Evolutionary conservation across 2,329 filamentous ascomycete species (phyloP).

Genomic region (Alternaria incomplexa): DNA sequence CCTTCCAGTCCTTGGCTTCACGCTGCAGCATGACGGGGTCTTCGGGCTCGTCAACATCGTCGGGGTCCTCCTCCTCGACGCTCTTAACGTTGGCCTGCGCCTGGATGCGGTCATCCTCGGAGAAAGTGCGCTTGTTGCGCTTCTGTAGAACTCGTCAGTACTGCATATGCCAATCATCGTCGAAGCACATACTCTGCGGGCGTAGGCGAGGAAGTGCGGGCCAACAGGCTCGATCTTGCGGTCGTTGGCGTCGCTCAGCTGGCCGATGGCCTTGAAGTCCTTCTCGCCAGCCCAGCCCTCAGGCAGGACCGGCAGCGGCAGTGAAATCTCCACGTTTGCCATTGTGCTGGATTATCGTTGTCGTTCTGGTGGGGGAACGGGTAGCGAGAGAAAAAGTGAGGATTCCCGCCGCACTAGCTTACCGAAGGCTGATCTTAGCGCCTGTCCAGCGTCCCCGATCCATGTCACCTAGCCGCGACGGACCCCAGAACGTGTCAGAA

Average conservation of each 20-base stretch:
- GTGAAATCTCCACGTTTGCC: conserved; percentile 68
- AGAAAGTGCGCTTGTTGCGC: conserved; percentile 96
- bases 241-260: conserved; percentile 77
- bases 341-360: conserved; percentile 53
- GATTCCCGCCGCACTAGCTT: conserved; percentile 15
- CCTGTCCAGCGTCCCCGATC: not conserved
- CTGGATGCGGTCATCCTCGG: conserved; percentile 97
- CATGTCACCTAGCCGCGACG: conserved; percentile 6
- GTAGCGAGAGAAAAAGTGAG: conserved; percentile 13
- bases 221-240: conserved; percentile 95
- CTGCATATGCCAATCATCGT: not conserved
- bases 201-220: conserved; percentile 96
- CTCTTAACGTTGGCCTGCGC: conserved; percentile 95
- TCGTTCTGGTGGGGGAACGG: conserved; percentile 10
- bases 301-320: conserved; percentile 76
- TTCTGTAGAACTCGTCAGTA: conserved; percentile 53
- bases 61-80: conserved; percentile 86
- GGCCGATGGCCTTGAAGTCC: conserved; percentile 85
- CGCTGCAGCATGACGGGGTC: conserved; percentile 89
- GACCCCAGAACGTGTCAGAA: conserved; percentile 16
- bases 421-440: conserved; percentile 14
- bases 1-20: conserved; percentile 99
- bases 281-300: conserved; percentile 85
- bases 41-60: conserved; percentile 92
- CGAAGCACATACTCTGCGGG: conserved; percentile 72